phyloP scores from a whole-genome alignment of 768 basidiomycete species.

The Sistotremastrum niveocremeum region DNA sequence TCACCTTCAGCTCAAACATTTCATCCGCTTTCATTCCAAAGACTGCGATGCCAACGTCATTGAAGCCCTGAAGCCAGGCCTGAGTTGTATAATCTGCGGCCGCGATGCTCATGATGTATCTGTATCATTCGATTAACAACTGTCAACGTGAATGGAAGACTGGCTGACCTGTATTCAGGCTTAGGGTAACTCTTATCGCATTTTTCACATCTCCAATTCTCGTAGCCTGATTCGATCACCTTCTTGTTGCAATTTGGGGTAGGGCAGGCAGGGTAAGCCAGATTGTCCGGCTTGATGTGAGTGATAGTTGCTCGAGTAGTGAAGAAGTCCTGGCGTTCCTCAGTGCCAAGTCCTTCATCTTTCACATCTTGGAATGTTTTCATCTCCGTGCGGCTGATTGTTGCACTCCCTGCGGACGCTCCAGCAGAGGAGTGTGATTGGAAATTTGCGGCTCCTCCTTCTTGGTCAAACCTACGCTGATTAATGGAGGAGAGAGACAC shows the following conservation, averaged over 20 bases:
- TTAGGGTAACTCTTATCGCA: conserved; percentile 57
- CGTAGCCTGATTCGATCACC: conserved; percentile 44
- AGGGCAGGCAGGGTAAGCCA: conserved; percentile 85
- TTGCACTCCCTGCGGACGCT: conserved; percentile 22
- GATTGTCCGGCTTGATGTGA: conserved; percentile 72
- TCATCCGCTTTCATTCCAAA: conserved; percentile 74
- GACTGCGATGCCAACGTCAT: conserved; percentile 70
- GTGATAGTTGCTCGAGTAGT: conserved; percentile 70
- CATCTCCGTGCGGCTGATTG: conserved; percentile 61
- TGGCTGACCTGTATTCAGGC: conserved; percentile 68
- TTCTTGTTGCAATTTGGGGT: conserved; percentile 80
- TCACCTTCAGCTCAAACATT: conserved; percentile 57
- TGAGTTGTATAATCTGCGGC: conserved; percentile 85
- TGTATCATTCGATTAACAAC: conserved; percentile 13
- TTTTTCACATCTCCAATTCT: conserved; percentile 87
- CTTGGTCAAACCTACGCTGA: conserved; percentile 46
- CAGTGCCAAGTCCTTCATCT: conserved; percentile 56
- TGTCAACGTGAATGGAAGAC: conserved; percentile 1
- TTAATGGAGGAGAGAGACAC: background rate
- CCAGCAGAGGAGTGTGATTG: conserved; percentile 46
- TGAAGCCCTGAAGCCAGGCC: conserved; percentile 90
- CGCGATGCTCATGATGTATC: conserved; percentile 74
- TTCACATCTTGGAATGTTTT: conserved; percentile 68
- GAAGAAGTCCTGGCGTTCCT: conserved; percentile 73
- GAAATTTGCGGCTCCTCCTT: conserved; percentile 52